A percentile compares a stretch with the other conserved stretches of the same genome.
Conservation (phyloP, 257 asterid species). For the Forsythia suspensa region DNA sequence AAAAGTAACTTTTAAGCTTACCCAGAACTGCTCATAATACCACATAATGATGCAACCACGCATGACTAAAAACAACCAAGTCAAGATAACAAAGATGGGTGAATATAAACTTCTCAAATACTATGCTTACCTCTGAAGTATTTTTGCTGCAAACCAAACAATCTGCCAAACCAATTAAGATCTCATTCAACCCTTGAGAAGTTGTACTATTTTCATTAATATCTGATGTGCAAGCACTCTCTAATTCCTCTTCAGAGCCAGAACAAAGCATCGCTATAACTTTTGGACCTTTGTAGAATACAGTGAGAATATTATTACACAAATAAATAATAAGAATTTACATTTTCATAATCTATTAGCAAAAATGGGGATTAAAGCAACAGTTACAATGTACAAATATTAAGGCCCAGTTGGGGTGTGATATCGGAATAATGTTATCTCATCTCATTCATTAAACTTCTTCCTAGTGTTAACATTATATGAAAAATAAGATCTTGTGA, state of each 20-base stretch:
- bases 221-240: conserved; percentile 29
- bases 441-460: background rate
- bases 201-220: conserved; percentile 28
- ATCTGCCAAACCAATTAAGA: conserved; percentile 69
- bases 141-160: conserved; percentile 70
- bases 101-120: conserved; percentile 10
- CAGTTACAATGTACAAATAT: background rate
- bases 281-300: conserved; percentile 68
- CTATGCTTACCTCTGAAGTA: conserved; percentile 56
- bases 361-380: conserved; percentile 5
- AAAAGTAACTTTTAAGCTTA: background rate
- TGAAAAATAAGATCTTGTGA: background rate
- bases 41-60: background rate
- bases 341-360: conserved; percentile 12
- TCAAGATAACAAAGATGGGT: background rate
- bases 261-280: conserved; percentile 55
- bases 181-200: conserved; percentile 45
- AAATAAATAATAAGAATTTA: conserved; percentile 10
- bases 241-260: conserved; percentile 51
- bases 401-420: background rate
- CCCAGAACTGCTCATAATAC: background rate
- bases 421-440: background rate
- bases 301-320: conserved; percentile 27
- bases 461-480: background rate
- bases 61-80: background rate